Evolutionary conservation across 306 rosid genomes (phyloP).

Genomic region (Sicyos edulis): DNA sequence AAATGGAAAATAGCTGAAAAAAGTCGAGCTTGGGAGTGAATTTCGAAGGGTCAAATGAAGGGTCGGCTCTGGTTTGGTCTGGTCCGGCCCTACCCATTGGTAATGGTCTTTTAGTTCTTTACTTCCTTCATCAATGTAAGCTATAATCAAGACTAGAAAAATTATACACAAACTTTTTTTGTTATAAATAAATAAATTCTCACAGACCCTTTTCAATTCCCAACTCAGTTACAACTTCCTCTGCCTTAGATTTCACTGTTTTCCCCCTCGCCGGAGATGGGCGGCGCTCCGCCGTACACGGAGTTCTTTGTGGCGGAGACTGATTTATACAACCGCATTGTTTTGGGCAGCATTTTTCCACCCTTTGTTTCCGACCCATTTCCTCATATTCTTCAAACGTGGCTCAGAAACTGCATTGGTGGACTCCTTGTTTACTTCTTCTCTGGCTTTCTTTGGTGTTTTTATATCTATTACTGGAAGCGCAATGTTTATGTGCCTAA

Average conservation of each 20-base stretch:
- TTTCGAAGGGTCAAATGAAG: background rate
- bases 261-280: background rate
- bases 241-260: background rate
- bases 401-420: conserved; percentile 84
- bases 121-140: background rate
- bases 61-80: conserved; percentile 7
- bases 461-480: conserved; percentile 63
- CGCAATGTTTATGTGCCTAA: conserved; percentile 63
- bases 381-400: conserved; percentile 62
- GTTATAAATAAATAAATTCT: background rate
- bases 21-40: background rate
- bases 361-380: conserved; percentile 40
- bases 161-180: background rate
- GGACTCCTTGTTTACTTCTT: conserved; percentile 54
- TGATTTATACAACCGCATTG: conserved; percentile 56
- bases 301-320: conserved; percentile 56
- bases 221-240: background rate
- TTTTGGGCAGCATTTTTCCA: conserved; percentile 51
- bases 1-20: background rate
- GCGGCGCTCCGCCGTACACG: conserved; percentile 23
- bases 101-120: background rate
- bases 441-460: conserved; percentile 69
- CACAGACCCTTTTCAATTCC: conserved; percentile 9
- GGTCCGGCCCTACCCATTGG: conserved; percentile 9
- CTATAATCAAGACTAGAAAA: too few species aligned